Evolutionary conservation across 768 basidiomycete genomes (phyloP).

Genomic region (Daedalea quercina): DNA sequence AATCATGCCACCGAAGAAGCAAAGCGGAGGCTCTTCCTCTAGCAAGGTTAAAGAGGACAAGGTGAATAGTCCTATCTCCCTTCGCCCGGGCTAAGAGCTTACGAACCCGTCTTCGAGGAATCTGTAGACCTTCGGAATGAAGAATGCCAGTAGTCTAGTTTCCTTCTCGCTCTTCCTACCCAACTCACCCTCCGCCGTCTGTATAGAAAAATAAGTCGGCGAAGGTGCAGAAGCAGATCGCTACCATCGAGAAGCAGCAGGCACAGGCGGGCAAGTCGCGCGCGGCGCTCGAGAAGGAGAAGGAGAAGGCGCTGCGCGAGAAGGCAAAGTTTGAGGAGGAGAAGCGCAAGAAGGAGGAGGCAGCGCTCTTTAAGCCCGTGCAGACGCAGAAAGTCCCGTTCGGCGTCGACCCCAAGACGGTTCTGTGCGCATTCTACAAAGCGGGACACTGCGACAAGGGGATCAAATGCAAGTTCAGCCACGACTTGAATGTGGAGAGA

Average conservation of each 20-base stretch:
- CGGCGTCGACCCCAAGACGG: conserved; percentile 93
- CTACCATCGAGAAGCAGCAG: conserved; percentile 73
- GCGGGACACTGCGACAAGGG: conserved; percentile 93
- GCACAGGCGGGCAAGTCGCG: conserved; percentile 73
- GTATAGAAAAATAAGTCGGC: conserved; percentile 95
- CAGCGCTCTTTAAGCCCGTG: conserved; percentile 73
- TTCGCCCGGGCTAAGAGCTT: conserved; percentile 16
- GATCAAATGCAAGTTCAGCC: conserved; percentile 94
- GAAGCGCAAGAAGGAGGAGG: conserved; percentile 80
- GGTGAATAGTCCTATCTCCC: conserved; percentile 34
- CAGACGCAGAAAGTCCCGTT: conserved; percentile 86
- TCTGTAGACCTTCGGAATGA: conserved; percentile 77
- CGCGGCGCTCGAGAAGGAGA: conserved; percentile 76
- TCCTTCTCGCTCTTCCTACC: too few species aligned
- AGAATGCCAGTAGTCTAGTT: conserved; percentile 55
- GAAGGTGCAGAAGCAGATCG: conserved; percentile 85
- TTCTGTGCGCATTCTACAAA: conserved; percentile 90
- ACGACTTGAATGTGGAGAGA: conserved; percentile 81
- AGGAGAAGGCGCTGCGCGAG: conserved; percentile 69
- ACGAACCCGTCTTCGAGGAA: conserved; percentile 20
- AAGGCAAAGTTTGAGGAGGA: conserved; percentile 77
- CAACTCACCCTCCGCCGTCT: too few species aligned
- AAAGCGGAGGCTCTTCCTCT: conserved; percentile 44
- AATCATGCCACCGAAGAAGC: conserved; percentile 79
- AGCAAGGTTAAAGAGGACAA: conserved; percentile 75